phyloP scores from a whole-genome alignment of 2,329 filamentous ascomycete genomes.

The Cladobotryum mycophilum region DNA sequence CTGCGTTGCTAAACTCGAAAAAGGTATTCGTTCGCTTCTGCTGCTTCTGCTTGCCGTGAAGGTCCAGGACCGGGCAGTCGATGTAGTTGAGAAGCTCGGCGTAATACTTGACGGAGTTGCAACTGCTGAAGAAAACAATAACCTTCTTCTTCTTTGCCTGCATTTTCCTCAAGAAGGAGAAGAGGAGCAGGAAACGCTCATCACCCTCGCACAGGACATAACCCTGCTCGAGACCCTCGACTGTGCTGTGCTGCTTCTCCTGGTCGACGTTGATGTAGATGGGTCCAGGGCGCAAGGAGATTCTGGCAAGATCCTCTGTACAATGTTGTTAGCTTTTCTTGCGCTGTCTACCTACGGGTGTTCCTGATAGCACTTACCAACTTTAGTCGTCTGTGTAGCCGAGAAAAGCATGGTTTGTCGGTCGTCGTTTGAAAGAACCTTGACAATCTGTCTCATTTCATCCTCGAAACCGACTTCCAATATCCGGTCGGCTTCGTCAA shows the following conservation, averaged over 20 bases:
- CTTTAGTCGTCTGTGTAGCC: constrained; percentile 96
- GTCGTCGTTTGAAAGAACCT: constrained; percentile 80
- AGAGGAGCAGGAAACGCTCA: constrained; percentile 87
- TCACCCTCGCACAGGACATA: constrained; percentile 92
- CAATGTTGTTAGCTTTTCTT: constrained; percentile 1
- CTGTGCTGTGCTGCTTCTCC: constrained; percentile 81
- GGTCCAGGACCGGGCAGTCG: constrained; percentile 78
- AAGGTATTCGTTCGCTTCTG: constrained; percentile 98
- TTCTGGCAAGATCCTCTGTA: constrained; percentile 79
- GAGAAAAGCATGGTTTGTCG: constrained; percentile 98
- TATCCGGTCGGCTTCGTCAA: constrained; percentile 95
- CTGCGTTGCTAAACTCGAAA: constrained; percentile 80
- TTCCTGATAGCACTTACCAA: constrained; percentile 34
- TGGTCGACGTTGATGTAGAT: constrained; percentile 97
- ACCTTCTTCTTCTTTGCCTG: constrained; percentile 87
- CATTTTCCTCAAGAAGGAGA: constrained; percentile 81
- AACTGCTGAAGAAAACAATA: constrained; percentile 92
- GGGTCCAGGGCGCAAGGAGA: constrained; percentile 84
- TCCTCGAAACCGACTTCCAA: constrained; percentile 98
- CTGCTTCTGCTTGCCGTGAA: constrained; percentile 96
- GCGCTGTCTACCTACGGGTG: not conserved
- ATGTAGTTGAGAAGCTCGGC: constrained; percentile 96
- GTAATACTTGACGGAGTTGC: constrained; percentile 93
- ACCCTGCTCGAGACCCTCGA: constrained; percentile 89
- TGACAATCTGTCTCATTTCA: constrained; percentile 94